Percentiles rank a stretch among this genome's conserved stretches.
phyloP scores from a whole-genome alignment of 305 asterid species.

The Coffea humblotiana region DNA sequence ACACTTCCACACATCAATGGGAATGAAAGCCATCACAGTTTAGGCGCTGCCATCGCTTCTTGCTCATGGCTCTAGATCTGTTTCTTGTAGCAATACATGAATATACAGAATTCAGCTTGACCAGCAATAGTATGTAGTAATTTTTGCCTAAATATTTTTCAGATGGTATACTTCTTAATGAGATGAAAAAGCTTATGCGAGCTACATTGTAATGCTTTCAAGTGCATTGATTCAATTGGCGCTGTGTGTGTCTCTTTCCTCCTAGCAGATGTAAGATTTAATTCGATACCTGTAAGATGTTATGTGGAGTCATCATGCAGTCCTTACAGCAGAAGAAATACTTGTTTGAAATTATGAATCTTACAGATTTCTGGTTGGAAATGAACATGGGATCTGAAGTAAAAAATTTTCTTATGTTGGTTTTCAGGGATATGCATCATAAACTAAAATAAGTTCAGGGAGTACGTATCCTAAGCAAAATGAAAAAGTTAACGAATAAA shows the following conservation, averaged over 20 bases:
- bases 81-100: neutral
- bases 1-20: neutral
- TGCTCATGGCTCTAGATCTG: neutral
- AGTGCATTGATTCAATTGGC: neutral
- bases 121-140: neutral
- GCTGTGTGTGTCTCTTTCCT: neutral
- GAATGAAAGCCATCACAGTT: neutral
- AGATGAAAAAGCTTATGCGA: neutral
- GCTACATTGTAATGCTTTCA: neutral
- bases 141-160: neutral
- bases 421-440: too few species aligned
- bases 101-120: slow-evolving; percentile 4
- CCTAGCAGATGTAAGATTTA: neutral
- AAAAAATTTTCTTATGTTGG: too few species aligned
- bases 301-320: too few species aligned
- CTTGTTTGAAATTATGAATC: too few species aligned
- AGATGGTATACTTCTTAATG: neutral
- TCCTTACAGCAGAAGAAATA: too few species aligned
- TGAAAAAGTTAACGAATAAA: too few species aligned
- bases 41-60: slow-evolving; percentile 7
- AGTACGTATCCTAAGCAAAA: too few species aligned
- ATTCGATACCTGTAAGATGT: too few species aligned
- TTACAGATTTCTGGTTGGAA: too few species aligned
- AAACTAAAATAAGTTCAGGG: too few species aligned
- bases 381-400: too few species aligned